These are phyloP conservation scores for Spathaspora girioi DNA, from an alignment of 805 yeast genomes.

Conservation along the genomic window DNA sequence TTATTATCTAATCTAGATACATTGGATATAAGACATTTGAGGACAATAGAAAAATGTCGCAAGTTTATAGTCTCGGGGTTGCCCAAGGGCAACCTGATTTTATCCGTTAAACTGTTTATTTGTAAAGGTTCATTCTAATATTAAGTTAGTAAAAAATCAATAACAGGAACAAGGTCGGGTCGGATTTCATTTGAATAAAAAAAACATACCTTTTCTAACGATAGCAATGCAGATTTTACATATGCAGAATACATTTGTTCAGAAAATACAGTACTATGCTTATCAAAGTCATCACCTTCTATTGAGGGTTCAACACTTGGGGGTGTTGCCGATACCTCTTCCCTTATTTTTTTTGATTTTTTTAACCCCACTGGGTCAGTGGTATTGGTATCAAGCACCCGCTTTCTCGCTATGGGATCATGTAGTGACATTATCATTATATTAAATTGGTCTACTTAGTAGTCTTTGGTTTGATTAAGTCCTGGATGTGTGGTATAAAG, in stretches of 20 bases:
- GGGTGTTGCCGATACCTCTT: slow-evolving; percentile 3
- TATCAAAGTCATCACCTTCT: slow-evolving; percentile 7
- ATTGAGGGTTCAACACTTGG: neutral
- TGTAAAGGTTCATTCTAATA: slow-evolving; percentile 46
- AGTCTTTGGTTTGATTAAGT: neutral
- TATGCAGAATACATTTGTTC: slow-evolving; percentile 39
- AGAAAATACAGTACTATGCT: slow-evolving; percentile 8
- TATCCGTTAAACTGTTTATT: slow-evolving; percentile 56
- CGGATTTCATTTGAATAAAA: neutral
- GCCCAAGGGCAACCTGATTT: slow-evolving; percentile 49
- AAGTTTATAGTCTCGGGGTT: slow-evolving; percentile 53
- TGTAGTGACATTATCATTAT: slow-evolving; percentile 11
- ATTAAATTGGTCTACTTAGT: neutral
- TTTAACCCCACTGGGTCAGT: neutral
- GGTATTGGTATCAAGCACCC: slow-evolving; percentile 3
- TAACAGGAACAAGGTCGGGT: neutral
- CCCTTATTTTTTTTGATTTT: slow-evolving; percentile 14
- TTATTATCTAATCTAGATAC: slow-evolving; percentile 64
- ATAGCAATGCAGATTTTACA: slow-evolving; percentile 65
- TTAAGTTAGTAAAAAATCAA: slow-evolving; percentile 2
- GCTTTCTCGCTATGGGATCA: slow-evolving; percentile 10
- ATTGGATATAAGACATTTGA: slow-evolving; percentile 59
- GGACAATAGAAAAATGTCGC: slow-evolving; percentile 49
- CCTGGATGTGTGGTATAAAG: too few relatives aligned
- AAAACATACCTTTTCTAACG: slow-evolving; percentile 52